A percentile compares a stretch with the other conserved stretches of the same genome.
Conservation (phyloP, 768 basidiomycete genomes). For the Mycena belliarum region DNA sequence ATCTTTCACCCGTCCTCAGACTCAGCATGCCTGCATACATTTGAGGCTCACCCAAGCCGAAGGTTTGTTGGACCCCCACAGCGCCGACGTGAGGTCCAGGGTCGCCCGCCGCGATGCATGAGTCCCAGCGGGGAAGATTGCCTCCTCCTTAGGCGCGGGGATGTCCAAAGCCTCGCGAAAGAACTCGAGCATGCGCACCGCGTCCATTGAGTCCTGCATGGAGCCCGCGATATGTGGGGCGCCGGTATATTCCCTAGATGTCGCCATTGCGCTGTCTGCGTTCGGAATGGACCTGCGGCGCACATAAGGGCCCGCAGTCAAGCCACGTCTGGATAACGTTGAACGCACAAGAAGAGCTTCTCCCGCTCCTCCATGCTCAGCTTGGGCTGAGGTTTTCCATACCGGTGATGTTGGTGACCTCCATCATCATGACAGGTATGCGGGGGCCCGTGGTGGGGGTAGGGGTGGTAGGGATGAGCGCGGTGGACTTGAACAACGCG, state of each 20-base stretch:
- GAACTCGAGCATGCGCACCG: slow-evolving; percentile 63
- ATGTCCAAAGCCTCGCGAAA: slow-evolving; percentile 70
- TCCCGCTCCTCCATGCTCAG: slow-evolving; percentile 26
- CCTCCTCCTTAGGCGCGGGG: slow-evolving; percentile 38
- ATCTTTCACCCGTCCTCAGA: background rate
- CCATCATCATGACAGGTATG: background rate
- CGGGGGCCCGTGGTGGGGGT: background rate
- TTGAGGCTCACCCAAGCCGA: slow-evolving; percentile 66
- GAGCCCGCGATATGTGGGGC: slow-evolving; percentile 77
- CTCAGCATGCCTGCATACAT: too few relatives aligned
- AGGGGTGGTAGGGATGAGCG: background rate
- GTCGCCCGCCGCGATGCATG: slow-evolving; percentile 68
- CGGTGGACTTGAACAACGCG: slow-evolving; percentile 7
- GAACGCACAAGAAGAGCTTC: slow-evolving; percentile 29
- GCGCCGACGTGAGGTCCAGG: slow-evolving; percentile 46
- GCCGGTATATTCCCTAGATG: slow-evolving; percentile 60
- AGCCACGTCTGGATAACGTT: background rate
- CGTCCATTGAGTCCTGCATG: slow-evolving; percentile 58
- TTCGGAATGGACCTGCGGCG: slow-evolving; percentile 53
- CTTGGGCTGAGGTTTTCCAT: slow-evolving; percentile 4
- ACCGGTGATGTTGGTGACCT: background rate
- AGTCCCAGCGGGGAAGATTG: slow-evolving; percentile 74
- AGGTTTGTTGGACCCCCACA: slow-evolving; percentile 43
- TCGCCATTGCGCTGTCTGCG: slow-evolving; percentile 54
- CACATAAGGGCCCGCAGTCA: background rate